Base-by-base conservation (phyloP, 1,284 basidiomycete species). In the Ganoderma resinaceum region DNA sequence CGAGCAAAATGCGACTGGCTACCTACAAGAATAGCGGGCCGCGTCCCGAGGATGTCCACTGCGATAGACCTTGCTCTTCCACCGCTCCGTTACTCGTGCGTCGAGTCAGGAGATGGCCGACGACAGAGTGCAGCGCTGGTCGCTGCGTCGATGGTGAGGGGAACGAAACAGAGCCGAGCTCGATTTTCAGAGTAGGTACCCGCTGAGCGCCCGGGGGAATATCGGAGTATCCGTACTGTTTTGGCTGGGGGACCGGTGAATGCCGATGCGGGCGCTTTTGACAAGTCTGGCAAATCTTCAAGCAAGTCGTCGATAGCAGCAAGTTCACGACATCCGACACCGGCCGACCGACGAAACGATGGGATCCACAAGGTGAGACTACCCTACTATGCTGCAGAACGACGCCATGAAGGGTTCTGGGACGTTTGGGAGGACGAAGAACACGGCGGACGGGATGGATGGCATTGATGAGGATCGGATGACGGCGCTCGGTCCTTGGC, bases 341-440 rank as follows among this genome's bases (percentile, higher is more conserved):
- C 73, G 78, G 76, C 73, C 75, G 75, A 71, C 75, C 76, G 77
- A 78, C 76, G 76, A 87, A 84, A 74, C 66, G 83, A 92, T 92
- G 90, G 90, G 90, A 78, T 92, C 90, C 73, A 91, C 90, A 83
- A 90, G 90, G 90, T 91, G 82, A 86, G 90, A 80, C 70, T 77
- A 69, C 58, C 66, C 40, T 69, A 58, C 63, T 66, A 7, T 42
- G 31, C 62, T 70, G 61, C 62, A 42, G 58, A 57, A 66, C 9
- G 60, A 74, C 65, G 38, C 3, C 70, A 29, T 46, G 66, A 68
- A 70, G 70, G 63, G 71, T 67, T 64, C 61, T 69, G 33, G 16
- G 61, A 71, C n/a, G 43, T 62, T 65, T 67, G 67, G 77, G 70
- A 65, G 43, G 66, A 49, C 72, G 61, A 53, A 66, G 61, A 71